phyloP scores from a whole-genome alignment of 2,329 filamentous ascomycete species.

The Aspergillus niger region DNA sequence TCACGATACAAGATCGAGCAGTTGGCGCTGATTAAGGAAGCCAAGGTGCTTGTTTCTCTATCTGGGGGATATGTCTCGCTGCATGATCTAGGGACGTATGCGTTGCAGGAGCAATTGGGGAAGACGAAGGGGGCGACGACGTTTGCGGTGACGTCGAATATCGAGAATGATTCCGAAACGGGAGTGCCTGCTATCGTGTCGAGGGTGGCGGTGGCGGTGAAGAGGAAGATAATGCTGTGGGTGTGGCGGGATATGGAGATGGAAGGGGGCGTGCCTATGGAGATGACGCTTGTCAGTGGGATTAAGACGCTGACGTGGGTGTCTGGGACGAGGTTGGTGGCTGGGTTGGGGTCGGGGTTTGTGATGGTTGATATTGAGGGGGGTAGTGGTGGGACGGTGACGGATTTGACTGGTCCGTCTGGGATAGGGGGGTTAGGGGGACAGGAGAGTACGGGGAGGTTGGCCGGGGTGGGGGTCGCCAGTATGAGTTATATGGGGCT shows the following conservation, averaged over 20 bases:
- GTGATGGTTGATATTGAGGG: conserved; percentile 81
- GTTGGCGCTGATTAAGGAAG: conserved; percentile 93
- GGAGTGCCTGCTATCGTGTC: conserved; percentile 93
- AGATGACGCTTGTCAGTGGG: conserved; percentile 77
- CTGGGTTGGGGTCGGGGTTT: conserved; percentile 88
- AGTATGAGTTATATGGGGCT: conserved; percentile 98
- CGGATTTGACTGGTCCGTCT: conserved; percentile 78
- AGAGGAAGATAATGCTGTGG: conserved; percentile 86
- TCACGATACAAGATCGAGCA: conserved; percentile 87
- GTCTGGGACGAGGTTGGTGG: conserved; percentile 80
- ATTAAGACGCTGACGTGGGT: conserved; percentile 92
- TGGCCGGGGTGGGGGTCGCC: conserved; percentile 78
- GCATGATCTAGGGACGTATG: conserved; percentile 83
- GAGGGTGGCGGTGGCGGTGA: conserved; percentile 86
- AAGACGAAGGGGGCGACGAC: conserved; percentile 85
- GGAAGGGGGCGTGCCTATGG: conserved; percentile 63
- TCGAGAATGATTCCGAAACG: conserved; percentile 83
- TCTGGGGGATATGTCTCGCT: conserved; percentile 88
- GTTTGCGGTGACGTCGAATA: conserved; percentile 94
- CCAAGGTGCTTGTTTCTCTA: conserved; percentile 84
- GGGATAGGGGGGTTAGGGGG: conserved; percentile 66
- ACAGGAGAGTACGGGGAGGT: conserved; percentile 66
- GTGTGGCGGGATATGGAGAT: conserved; percentile 96
- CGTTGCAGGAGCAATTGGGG: conserved; percentile 74
- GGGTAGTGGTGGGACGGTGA: conserved; percentile 66